Evolutionary conservation across 306 rosid genomes (phyloP), one percentile per base, ranked within the genome.

Genomic region (Morella rubra): DNA sequence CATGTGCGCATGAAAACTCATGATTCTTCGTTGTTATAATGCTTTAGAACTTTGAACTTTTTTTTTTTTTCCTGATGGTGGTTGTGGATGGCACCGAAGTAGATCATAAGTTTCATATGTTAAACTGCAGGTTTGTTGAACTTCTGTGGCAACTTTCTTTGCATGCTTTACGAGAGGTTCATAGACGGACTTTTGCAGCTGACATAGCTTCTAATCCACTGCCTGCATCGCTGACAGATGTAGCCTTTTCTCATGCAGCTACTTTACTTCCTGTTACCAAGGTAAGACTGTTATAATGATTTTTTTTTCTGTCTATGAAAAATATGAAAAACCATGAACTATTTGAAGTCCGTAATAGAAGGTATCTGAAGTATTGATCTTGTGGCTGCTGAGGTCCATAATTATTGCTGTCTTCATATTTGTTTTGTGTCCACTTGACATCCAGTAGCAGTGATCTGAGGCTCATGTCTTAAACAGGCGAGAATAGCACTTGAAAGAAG

Each of bases 101-200:
- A 53, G 14, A 61, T 27, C 62, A 71, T 82, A n/a, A 69, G 64
- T 32, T 20, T 45, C n/a, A 19, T 27, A 22, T 73, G 13, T n/a
- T 74, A 27, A n/a, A 32, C 51, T 60, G 69, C 92, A 95, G 99
- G 84, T 95, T 95, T 89, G 99, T 95, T 51, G 99, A 95, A 86
- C 99, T 95, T 71, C 80, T 95, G 73, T 95, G 99, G 99, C 97
- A 95, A 85, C 97, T 95, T 85, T 95, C 99, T 53, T 78, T 96
- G 97, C 99, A 96, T 88, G 99, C 98, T 65, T 80, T 96, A 84
- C 87, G 96, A 61, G 99, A 96, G 88, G 99, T 96, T 82, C 98
- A 96, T 73, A 91, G 99, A 73, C 82, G 98, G 76, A 91, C 96
- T 44, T 96, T 92, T 86, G 80, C 96, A 56, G 87, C 93, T 71